Evolutionary conservation across 805 yeast species (phyloP), one percentile per base, ranked within the genome.

Genomic region (Saturnispora dispora): DNA sequence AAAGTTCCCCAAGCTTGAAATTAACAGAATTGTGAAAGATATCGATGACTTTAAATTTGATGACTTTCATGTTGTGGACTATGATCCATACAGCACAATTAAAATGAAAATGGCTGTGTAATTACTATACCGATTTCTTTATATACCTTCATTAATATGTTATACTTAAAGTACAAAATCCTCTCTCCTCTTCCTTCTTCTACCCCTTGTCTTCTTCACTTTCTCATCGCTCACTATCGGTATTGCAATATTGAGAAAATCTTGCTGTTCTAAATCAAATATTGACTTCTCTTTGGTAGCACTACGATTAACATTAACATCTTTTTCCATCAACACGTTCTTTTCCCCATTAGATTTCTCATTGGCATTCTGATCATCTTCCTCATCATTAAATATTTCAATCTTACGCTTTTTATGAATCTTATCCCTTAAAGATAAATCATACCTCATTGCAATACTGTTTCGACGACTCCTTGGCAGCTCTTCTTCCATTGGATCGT

Each of bases 61-160:
- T 52, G 98, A 93, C 66, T 90, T 93, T 60, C 88, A 82, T 60
- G 81, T 93, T 45, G 70, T 71, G 3, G 87, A 79, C 49, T 93
- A 93, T 66, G 72, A 85, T 49, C 97, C 96, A 3, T 83, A 88
- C 62, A 77, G 80, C 2, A 82, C 81, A 55, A 91, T 93, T 59
- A 86, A 85, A 58, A 93, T 93, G 99, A 85, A 87, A 60, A 93
- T 93, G 99, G 89, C 97, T 64, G 99, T 93, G 28, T 93, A 73
- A 66, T 22, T 25, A 25, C 28, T 39, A 45, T 11, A 30, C 15
- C 33, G 5, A 30, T 5, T 13, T 30, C 15, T 11, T 30, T 30
- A 30, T 30, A 30, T 30, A 30, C 33, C 33, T 30, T 13, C 33
- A 30, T 30, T 30, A 30, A 30, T 30, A 11, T 30, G 33, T 30